Conservation (phyloP, 768 basidiomycete species). For the Agrocybe praecox region DNA sequence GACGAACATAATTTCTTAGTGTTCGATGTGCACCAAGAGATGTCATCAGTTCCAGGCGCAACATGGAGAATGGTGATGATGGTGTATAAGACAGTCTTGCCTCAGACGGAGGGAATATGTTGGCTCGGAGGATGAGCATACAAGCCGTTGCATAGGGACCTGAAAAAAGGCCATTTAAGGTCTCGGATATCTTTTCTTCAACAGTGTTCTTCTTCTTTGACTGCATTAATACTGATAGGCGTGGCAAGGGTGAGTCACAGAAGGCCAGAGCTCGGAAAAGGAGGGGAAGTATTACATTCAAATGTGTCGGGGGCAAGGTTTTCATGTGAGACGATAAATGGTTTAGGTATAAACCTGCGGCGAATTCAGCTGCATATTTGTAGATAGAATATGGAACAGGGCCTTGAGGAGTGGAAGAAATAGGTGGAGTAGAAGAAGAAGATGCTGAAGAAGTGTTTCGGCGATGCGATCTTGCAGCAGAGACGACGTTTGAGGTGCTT, state of each 20-base stretch:
- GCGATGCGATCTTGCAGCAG: conserved; percentile 44
- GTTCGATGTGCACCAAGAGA: conserved; percentile 65
- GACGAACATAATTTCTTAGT: conserved; percentile 63
- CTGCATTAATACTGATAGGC: conserved; percentile 55
- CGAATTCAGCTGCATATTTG: conserved; percentile 64
- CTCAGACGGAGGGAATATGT: conserved; percentile 50
- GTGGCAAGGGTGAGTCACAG: conserved; percentile 67
- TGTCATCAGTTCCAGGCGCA: conserved; percentile 37
- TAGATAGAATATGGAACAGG: conserved; percentile 37
- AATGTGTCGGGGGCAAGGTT: conserved; percentile 53
- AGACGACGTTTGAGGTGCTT: conserved; percentile 21
- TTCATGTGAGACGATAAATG: conserved; percentile 66
- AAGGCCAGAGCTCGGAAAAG: conserved; percentile 74
- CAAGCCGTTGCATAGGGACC: conserved; percentile 70
- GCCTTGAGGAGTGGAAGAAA: conserved; percentile 28
- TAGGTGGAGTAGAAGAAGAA: conserved; percentile 39
- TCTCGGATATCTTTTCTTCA: conserved; percentile 62
- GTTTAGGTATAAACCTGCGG: conserved; percentile 61
- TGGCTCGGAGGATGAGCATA: conserved; percentile 60
- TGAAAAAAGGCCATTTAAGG: conserved; percentile 56
- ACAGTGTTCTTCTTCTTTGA: conserved; percentile 34
- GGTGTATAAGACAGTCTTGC: not conserved
- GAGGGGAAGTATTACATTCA: conserved; percentile 62
- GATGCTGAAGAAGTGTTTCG: conserved; percentile 68
- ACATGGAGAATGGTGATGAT: not conserved